Percentiles rank a stretch among this genome's conserved stretches.
These are phyloP conservation scores for Torulaspora quercuum DNA, from an alignment of 805 yeast species.

Conservation along the genomic window DNA sequence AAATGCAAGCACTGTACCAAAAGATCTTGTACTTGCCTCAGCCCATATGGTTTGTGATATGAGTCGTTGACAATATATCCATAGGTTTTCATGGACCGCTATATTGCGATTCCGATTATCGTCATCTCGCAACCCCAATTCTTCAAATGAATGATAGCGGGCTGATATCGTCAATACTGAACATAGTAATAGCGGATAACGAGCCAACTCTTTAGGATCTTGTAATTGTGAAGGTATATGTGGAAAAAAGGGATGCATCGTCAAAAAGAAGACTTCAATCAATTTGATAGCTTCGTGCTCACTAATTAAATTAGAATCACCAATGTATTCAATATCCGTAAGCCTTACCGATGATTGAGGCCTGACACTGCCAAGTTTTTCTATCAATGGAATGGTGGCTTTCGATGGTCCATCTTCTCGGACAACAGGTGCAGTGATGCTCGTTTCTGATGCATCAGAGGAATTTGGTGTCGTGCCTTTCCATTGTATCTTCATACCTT, in stretches of 20 bases:
- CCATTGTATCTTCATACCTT: background rate
- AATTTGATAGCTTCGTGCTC: constrained; percentile 58
- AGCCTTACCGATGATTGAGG: constrained; percentile 41
- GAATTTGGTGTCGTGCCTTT: background rate
- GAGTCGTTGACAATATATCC: constrained; percentile 79
- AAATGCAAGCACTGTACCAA: constrained; percentile 84
- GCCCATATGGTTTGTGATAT: constrained; percentile 92
- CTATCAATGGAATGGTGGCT: constrained; percentile 34
- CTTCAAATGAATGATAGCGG: constrained; percentile 62
- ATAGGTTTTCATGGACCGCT: constrained; percentile 70
- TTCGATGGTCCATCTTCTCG: constrained; percentile 25
- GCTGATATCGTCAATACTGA: constrained; percentile 78
- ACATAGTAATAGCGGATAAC: constrained; percentile 76
- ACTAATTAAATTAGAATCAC: constrained; percentile 49
- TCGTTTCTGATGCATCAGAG: constrained; percentile 18
- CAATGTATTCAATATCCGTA: constrained; percentile 61
- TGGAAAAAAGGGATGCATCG: constrained; percentile 90
- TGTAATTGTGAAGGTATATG: constrained; percentile 74
- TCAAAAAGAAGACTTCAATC: constrained; percentile 60
- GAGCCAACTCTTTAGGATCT: constrained; percentile 59
- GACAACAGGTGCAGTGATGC: constrained; percentile 27
- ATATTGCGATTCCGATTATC: constrained; percentile 44
- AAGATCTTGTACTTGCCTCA: constrained; percentile 80
- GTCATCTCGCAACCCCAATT: constrained; percentile 35
- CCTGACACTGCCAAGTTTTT: constrained; percentile 32